Base-by-base conservation (phyloP, 1,284 basidiomycete species). In the Apiotrichum domesticum region DNA sequence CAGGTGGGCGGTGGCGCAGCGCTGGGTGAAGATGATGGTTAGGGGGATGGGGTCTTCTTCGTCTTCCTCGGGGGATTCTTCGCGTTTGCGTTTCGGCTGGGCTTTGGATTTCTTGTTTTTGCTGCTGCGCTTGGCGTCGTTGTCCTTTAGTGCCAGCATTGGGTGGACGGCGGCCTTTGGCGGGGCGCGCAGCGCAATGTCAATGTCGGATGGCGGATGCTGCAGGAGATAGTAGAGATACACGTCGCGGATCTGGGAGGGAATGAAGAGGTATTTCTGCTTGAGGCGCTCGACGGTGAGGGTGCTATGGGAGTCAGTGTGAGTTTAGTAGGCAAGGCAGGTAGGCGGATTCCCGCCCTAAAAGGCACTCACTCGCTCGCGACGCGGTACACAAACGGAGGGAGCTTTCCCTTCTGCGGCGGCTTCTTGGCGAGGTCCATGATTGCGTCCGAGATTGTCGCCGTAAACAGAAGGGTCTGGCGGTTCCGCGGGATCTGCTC, bases 401-500 rank as follows among this genome's bases (percentile, higher is more conserved):
- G 85, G 67, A 85, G 81, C 76, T 96, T 98, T 7, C 93, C 94
- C 0, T 83, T 80, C 58, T 84, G 81, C 2, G 93, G 89, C 13
- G 85, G 77, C 42, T 87, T 86, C 49, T 84, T 80, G 10, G 86
- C 88, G 34, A 98, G 74, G 7, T 83, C 81, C 66, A 94, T 89
- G 54, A 98, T 91, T 0, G 92, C 84, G 14, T 87, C 83, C 2
- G 91, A 94, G 62, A 96, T 79, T 0, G 96, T 99, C 0, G 96
- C 96, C 0, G 96, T 98, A 75, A 98, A 98, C 34, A 99, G 82
- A 62, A 93, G 89, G 0, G 96, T 98, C 74, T 98, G 96, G 13
- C 96, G 82, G 39, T 92, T 83, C 46, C 83, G 82, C 0, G 96
- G 93, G 15, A 98, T 80, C 40, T 84, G 80, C 41, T 80, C 78